These are phyloP conservation scores for Phytophthora lateralis DNA, from an alignment of 352 stramenopile genomes.

Conservation along the genomic window DNA sequence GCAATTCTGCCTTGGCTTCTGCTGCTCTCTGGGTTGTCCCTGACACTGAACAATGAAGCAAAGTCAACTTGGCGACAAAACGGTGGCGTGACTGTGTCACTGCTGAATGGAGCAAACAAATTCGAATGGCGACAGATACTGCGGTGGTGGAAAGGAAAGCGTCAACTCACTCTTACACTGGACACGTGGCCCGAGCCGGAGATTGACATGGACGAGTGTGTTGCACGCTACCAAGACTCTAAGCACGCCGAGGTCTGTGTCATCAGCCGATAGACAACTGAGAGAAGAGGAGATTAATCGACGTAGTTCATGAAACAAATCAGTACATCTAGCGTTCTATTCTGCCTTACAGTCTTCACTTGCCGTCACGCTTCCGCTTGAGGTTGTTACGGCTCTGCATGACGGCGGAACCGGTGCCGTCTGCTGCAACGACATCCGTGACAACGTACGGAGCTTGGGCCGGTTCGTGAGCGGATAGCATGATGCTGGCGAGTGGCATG, in stretches of 20 bases:
- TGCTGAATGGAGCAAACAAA: slow-evolving; percentile 3
- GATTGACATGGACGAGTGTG: slow-evolving; percentile 49
- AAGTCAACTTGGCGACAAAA: background rate
- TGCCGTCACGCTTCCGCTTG: slow-evolving; percentile 82
- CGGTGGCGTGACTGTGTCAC: slow-evolving; percentile 2
- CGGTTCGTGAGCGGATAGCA: slow-evolving; percentile 52
- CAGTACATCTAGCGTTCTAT: slow-evolving; percentile 30
- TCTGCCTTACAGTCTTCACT: slow-evolving; percentile 15
- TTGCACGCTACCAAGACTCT: slow-evolving; percentile 40
- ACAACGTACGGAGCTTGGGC: slow-evolving; percentile 68
- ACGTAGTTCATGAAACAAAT: slow-evolving; percentile 10
- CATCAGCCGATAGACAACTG: slow-evolving; percentile 45
- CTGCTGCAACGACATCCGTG: slow-evolving; percentile 66
- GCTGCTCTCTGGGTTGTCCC: slow-evolving; percentile 13
- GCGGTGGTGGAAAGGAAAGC: slow-evolving; percentile 19
- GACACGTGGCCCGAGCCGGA: slow-evolving; percentile 33
- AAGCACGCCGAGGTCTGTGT: slow-evolving; percentile 54
- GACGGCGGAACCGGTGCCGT: slow-evolving; percentile 71
- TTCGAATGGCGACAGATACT: slow-evolving; percentile 30
- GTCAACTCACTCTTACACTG: slow-evolving; percentile 14
- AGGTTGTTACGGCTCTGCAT: slow-evolving; percentile 91
- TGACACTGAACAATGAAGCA: slow-evolving; percentile 1
- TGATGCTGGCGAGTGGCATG: slow-evolving; percentile 60
- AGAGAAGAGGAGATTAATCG: slow-evolving; percentile 4
- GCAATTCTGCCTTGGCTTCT: slow-evolving; percentile 26